Evolutionary conservation across 768 basidiomycete genomes (phyloP), one percentile per base, ranked within the genome.

Genomic region (Chalciporus chontae): DNA sequence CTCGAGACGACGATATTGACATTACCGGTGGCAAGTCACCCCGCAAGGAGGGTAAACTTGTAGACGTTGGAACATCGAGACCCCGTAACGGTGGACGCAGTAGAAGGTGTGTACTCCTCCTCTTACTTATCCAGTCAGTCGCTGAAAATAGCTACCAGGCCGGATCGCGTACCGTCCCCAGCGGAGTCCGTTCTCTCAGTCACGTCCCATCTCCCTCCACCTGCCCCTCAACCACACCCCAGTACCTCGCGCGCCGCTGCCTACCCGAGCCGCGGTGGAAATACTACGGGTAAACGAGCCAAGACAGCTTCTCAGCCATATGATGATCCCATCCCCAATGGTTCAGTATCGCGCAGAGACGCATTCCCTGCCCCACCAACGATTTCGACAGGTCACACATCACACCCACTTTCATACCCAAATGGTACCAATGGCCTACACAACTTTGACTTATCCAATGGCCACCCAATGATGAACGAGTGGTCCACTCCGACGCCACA

Each of bases 111-210:
- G 80, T 73, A 1, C 34, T 29, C 32, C 19, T 27, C 21, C 21
- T 21, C 6, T 24, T 5, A 43, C 3, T 26, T 15, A 19, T 47
- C 34, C 4, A 9, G 40, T 10, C 24, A 1, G 40, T 24, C 18
- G 26, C 34, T 61, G 45, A 46, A 46, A 5, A 47, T 17, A 32
- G 39, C 46, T 40, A 26, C 58, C n/a, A 87, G 85, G 65, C 72
- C 67, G 24, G 85, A 88, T 58, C 83, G 86, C 44, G 77, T 75
- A 11, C 70, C 73, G 21, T 90, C 87, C 2, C 87, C 87, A 6
- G 76, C 86, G 11, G 87, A 89, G 59, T 90, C 87, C 8, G 60
- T 87, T 31, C 71, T 84, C 38, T 90, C 87, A 1, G 77, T 82
- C 62, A 80, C 78, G n/a, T 85, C 84, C 24, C 85, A 87, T 57